Evolutionary conservation across 768 basidiomycete species (phyloP), one percentile per base, ranked within the genome.

Genomic region (Lactarius vividus): DNA sequence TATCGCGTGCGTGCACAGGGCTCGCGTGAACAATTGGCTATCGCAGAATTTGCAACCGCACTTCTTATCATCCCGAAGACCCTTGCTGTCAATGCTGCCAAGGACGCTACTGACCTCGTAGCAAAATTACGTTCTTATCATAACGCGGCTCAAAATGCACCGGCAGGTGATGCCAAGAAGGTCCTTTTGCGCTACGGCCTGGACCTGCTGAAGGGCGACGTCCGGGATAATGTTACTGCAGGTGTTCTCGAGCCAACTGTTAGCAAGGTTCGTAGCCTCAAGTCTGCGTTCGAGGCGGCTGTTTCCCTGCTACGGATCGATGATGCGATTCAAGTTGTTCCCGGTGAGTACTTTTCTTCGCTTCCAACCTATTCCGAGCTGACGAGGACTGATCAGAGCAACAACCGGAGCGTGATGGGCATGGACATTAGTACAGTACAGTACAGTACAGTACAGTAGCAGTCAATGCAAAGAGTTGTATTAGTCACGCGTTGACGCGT

Each of bases 71-170:
- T 99, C 71, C 97, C 97, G 55, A 98, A 98, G 79, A 94, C 91
- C 23, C 88, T 99, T 39, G 89, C 97, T 3, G 92, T 98, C 60
- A 99, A 99, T 75, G 97, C 97, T 49, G 97, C 97, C 46, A 98
- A 98, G 74, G 97, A 99, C 75, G 94, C 96, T 42, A 98, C 96
- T 1, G 94, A 98, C 63, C 86, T 99, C 23, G 94, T 99, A 44
- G 96, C 97, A 26, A 98, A 98, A 78, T 81, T 99, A 57, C 89
- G 97, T 59, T 89, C 96, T 11, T 98, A 96, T 79, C 97, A 99
- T 81, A 95, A 95, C 71, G 91, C 94, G 54, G 96, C 96, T 3
- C 96, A 97, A 78, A 95, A 89, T 70, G 96, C 94, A 2, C 88
- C 93, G 2, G 83, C 80, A 0, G 91, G 92, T 46, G 97, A 98